phyloP scores from a whole-genome alignment of 2,329 filamentous ascomycete species.

The Colletotrichum spinosum region DNA sequence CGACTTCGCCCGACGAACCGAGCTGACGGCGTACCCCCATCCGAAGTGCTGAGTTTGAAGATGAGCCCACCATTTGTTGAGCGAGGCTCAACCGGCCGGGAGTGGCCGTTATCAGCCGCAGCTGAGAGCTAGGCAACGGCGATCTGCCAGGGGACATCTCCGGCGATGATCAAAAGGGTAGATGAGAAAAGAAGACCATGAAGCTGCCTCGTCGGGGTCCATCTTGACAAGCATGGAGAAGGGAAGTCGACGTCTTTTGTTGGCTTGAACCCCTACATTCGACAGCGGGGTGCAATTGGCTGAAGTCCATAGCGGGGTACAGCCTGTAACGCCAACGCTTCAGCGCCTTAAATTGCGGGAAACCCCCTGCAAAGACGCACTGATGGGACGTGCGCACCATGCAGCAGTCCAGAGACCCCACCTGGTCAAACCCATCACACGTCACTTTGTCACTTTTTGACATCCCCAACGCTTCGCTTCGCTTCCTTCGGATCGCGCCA shows the following conservation, averaged over 20 bases:
- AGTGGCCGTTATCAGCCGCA: too few relatives aligned
- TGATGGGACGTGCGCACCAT: conserved; percentile 16
- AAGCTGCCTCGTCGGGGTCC: too few relatives aligned
- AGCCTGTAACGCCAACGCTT: conserved; percentile 16
- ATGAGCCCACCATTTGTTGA: background rate
- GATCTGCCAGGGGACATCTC: too few relatives aligned
- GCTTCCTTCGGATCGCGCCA: conserved; percentile 19
- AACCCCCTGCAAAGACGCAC: conserved; percentile 11
- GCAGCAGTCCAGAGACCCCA: conserved; percentile 19
- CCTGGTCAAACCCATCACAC: conserved; percentile 33
- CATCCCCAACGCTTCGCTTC: conserved; percentile 31
- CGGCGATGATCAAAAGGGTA: background rate
- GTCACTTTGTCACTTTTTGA: conserved; percentile 26
- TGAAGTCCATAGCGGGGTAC: conserved; percentile 25
- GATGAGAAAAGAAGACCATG: background rate
- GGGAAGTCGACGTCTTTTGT: background rate
- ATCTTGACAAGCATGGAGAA: background rate
- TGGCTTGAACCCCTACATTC: conserved; percentile 2
- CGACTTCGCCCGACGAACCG: background rate
- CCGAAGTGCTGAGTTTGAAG: too few relatives aligned
- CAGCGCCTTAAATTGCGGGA: conserved; percentile 23
- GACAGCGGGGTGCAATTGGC: conserved; percentile 22
- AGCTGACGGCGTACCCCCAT: background rate
- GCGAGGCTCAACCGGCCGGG: background rate
- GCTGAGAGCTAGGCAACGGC: too few relatives aligned